Conservation (phyloP, 352 stramenopile genomes). For the Phytophthora pini region DNA sequence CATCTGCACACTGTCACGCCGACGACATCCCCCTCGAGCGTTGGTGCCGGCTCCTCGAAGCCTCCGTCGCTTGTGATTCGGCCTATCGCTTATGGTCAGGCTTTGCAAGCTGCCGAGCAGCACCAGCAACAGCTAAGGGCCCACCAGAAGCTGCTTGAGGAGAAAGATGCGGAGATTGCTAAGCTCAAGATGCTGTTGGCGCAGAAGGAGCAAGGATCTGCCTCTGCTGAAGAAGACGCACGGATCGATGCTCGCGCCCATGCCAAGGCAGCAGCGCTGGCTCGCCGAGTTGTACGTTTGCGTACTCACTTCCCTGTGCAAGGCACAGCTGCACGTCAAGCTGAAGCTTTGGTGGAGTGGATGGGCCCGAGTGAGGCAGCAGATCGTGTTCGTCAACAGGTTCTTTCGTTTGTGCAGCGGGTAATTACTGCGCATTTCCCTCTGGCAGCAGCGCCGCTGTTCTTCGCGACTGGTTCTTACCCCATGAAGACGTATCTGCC, state of each 20-base stretch:
- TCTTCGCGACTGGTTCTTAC: constrained; percentile 85
- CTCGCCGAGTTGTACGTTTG: constrained; percentile 30
- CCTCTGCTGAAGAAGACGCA: constrained; percentile 13
- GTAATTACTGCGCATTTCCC: constrained; percentile 68
- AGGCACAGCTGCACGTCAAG: constrained; percentile 28
- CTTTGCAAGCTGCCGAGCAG: constrained; percentile 69
- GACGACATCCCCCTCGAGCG: constrained; percentile 13
- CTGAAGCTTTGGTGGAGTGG: constrained; percentile 65
- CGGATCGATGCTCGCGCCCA: constrained; percentile 11
- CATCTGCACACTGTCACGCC: constrained; percentile 42
- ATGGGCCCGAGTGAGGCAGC: constrained; percentile 72
- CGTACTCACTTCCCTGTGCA: constrained; percentile 51
- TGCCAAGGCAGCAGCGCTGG: constrained; percentile 30
- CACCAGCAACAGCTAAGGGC: constrained; percentile 63
- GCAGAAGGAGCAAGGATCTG: constrained; percentile 25
- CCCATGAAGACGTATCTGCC: constrained; percentile 93
- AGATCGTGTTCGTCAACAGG: constrained; percentile 64
- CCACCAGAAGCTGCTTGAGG: constrained; percentile 65
- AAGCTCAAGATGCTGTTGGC: constrained; percentile 49
- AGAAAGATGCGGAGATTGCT: constrained; percentile 74
- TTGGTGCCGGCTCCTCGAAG: constrained; percentile 21
- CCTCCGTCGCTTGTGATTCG: constrained; percentile 67
- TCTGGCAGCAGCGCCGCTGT: constrained; percentile 48
- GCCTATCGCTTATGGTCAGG: constrained; percentile 76
- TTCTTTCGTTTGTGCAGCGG: constrained; percentile 71